phyloP scores from a whole-genome alignment of 2,329 filamentous ascomycete species.

The Chaetomiaceae sp. region DNA sequence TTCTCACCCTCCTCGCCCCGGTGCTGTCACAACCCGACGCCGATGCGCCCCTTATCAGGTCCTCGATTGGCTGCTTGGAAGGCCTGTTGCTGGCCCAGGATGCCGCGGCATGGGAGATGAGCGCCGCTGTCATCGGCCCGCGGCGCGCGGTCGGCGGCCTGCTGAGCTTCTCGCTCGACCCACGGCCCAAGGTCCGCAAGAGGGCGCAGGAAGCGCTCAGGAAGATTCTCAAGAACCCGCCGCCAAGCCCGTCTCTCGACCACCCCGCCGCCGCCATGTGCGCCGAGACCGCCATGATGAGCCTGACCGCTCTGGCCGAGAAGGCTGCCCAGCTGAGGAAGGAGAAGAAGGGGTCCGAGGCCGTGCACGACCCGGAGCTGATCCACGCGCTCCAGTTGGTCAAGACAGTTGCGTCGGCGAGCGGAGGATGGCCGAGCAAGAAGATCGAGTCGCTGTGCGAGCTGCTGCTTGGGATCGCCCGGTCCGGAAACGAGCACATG shows the following conservation, averaged over 20 bases:
- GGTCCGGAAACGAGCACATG: constrained; percentile 89
- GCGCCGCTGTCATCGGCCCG: constrained; percentile 77
- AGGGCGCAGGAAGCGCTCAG: constrained; percentile 84
- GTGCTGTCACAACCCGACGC: constrained; percentile 74
- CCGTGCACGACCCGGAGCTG: constrained; percentile 71
- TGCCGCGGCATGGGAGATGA: constrained; percentile 78
- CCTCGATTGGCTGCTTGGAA: constrained; percentile 90
- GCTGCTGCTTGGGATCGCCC: constrained; percentile 79
- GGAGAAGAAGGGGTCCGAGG: constrained; percentile 58
- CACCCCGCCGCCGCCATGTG: constrained; percentile 96
- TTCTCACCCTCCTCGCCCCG: constrained; percentile 80
- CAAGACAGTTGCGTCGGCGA: constrained; percentile 81
- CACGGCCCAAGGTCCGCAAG: constrained; percentile 89
- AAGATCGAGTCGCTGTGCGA: constrained; percentile 93
- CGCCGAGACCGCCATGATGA: constrained; percentile 82
- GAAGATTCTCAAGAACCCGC: constrained; percentile 76
- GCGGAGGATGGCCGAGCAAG: constrained; percentile 91
- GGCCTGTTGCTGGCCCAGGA: constrained; percentile 89
- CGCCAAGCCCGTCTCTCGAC: constrained; percentile 86
- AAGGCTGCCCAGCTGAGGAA: constrained; percentile 62
- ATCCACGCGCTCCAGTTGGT: constrained; percentile 91
- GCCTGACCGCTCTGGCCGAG: constrained; percentile 67
- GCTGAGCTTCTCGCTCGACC: constrained; percentile 78
- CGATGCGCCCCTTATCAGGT: constrained; percentile 79
- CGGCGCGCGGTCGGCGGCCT: constrained; percentile 83